phyloP scores from a whole-genome alignment of 1,139 yeast species.

The Geotrichum phurueaensis region DNA sequence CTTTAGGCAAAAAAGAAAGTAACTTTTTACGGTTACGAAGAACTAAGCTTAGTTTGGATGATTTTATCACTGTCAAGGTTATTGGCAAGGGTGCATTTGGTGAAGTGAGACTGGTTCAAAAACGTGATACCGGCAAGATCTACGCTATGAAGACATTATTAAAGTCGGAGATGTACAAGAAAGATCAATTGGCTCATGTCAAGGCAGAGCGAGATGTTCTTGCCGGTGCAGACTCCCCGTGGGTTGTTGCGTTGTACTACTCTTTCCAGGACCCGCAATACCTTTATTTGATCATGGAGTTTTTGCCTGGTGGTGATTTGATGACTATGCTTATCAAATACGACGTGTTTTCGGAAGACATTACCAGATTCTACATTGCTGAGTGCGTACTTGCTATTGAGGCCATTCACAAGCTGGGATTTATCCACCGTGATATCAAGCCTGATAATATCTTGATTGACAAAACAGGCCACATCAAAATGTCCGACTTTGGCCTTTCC shows the following conservation, averaged over 20 bases:
- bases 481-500: conserved; percentile 90
- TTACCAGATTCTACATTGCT: conserved; percentile 91
- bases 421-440: conserved; percentile 87
- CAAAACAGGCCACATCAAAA: conserved; percentile 96
- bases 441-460: conserved; percentile 92
- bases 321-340: conserved; percentile 93
- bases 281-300: conserved; percentile 95
- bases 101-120: conserved; percentile 85
- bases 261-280: conserved; percentile 93
- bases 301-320: conserved; percentile 99
- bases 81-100: conserved; percentile 79
- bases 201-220: conserved; percentile 94
- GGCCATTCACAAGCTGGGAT: conserved; percentile 92
- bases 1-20: conserved; percentile 62
- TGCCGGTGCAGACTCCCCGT: conserved; percentile 94
- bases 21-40: conserved; percentile 60
- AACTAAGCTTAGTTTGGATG: conserved; percentile 57
- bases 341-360: conserved; percentile 80
- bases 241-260: conserved; percentile 91
- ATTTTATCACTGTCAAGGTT: conserved; percentile 63
- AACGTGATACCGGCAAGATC: conserved; percentile 63
- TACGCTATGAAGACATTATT: conserved; percentile 91
- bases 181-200: conserved; percentile 91
- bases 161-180: conserved; percentile 88
- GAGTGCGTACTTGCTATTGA: conserved; percentile 97